Percentiles rank a stretch among this genome's conserved stretches.
Conservation (phyloP, 2,329 filamentous ascomycete genomes). For the Cladorrhinum sp. region DNA sequence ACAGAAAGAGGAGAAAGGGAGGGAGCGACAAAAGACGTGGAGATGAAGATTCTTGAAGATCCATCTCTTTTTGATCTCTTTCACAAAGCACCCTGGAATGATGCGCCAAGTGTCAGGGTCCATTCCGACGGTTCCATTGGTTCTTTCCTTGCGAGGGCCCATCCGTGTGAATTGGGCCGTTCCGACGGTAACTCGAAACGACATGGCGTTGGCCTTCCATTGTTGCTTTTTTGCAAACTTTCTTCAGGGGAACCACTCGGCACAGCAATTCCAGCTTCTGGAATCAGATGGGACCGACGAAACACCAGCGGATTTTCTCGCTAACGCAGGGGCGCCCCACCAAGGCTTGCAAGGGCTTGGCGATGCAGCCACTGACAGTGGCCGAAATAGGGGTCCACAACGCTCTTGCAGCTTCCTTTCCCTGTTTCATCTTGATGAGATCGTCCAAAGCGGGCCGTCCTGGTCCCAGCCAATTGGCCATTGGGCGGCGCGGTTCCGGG, state of each 20-base stretch:
- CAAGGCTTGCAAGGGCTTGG: background rate
- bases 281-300: background rate
- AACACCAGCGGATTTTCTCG: background rate
- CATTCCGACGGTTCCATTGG: slow-evolving; percentile 13
- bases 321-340: slow-evolving; percentile 9
- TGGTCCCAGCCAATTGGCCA: slow-evolving; percentile 17
- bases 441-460: slow-evolving; percentile 4
- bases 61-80: slow-evolving; percentile 4
- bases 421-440: slow-evolving; percentile 17
- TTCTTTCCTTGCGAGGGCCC: background rate
- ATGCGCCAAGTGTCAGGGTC: slow-evolving; percentile 3
- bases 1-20: background rate
- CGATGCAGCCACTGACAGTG: slow-evolving; percentile 3
- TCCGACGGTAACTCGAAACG: slow-evolving; percentile 13
- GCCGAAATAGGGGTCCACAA: background rate
- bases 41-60: background rate
- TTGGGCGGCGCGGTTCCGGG: background rate
- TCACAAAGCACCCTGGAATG: background rate
- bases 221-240: background rate
- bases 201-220: slow-evolving; percentile 1
- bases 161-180: slow-evolving; percentile 1
- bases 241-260: slow-evolving; percentile 1
- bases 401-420: background rate
- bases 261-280: background rate
- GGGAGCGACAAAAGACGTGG: background rate